phyloP scores from a whole-genome alignment of 2,329 filamentous ascomycete species.

The Graphilbum sp. region DNA sequence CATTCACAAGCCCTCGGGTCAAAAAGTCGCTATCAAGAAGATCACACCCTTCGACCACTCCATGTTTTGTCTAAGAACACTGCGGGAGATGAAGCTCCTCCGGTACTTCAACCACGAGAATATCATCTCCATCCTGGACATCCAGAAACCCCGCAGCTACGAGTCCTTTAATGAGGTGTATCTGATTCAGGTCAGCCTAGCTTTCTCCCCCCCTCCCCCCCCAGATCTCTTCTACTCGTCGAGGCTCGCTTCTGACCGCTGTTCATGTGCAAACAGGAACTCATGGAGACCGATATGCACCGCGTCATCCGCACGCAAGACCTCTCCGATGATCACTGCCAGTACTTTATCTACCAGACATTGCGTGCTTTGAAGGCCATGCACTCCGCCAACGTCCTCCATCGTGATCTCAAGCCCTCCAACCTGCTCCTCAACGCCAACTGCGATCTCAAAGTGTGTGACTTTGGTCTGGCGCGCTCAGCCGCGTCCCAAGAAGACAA shows the following conservation, averaged over 20 bases:
- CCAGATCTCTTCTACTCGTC: slow-evolving; percentile 6
- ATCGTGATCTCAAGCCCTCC: slow-evolving; percentile 93
- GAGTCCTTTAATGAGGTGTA: slow-evolving; percentile 97
- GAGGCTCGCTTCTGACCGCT: background rate
- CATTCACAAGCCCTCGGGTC: slow-evolving; percentile 91
- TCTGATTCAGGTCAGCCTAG: slow-evolving; percentile 63
- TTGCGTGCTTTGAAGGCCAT: slow-evolving; percentile 95
- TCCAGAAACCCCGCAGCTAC: slow-evolving; percentile 93
- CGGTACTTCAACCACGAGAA: slow-evolving; percentile 99
- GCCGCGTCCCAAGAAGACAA: slow-evolving; percentile 97
- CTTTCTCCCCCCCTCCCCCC: background rate
- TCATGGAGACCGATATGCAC: slow-evolving; percentile 99
- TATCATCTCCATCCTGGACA: slow-evolving; percentile 98
- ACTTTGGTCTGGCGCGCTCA: slow-evolving; percentile 90
- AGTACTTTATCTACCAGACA: slow-evolving; percentile 99
- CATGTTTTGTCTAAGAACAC: slow-evolving; percentile 92
- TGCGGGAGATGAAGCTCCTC: slow-evolving; percentile 97
- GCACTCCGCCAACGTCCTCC: slow-evolving; percentile 96
- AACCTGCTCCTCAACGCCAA: slow-evolving; percentile 96
- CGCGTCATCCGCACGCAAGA: slow-evolving; percentile 97
- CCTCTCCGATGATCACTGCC: slow-evolving; percentile 96
- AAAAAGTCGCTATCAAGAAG: slow-evolving; percentile 99
- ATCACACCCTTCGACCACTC: slow-evolving; percentile 98
- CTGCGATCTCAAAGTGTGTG: slow-evolving; percentile 97
- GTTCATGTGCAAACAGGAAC: slow-evolving; percentile 46